Percentiles rank a stretch among this genome's conserved stretches.
phyloP scores from a whole-genome alignment of 2,329 filamentous ascomycete species.

The Pezicula radicicola region DNA sequence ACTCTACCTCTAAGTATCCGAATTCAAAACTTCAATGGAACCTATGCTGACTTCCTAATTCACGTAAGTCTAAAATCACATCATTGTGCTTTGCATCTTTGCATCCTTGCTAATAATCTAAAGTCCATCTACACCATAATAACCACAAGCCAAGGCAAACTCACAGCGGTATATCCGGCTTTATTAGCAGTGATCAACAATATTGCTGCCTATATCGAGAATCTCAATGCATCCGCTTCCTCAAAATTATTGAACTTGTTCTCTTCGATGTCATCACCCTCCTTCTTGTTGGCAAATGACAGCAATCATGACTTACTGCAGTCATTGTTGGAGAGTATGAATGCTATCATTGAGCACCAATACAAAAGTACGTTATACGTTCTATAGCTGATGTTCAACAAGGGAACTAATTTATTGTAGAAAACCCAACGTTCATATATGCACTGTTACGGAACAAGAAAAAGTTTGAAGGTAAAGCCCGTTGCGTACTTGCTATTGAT shows the following conservation, averaged over 20 bases:
- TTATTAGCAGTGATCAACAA: conserved; percentile 92
- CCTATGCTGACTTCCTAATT: conserved; percentile 91
- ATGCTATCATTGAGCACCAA: conserved; percentile 85
- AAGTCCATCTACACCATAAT: conserved; percentile 90
- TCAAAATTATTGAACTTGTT: conserved; percentile 86
- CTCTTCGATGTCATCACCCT: conserved; percentile 87
- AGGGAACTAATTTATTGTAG: conserved; percentile 26
- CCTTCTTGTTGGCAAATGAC: conserved; percentile 89
- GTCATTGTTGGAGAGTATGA: conserved; percentile 84
- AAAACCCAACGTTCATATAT: conserved; percentile 79
- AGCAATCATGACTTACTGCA: conserved; percentile 79
- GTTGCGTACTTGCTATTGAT: not conserved
- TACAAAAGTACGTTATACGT: conserved; percentile 60
- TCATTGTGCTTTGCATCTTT: conserved; percentile 3
- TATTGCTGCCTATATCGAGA: conserved; percentile 78
- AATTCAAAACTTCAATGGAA: conserved; percentile 80
- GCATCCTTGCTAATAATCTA: conserved; percentile 19
- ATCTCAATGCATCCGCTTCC: conserved; percentile 70
- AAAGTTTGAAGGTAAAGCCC: conserved; percentile 60
- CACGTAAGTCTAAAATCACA: conserved; percentile 58
- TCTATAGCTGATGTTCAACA: not conserved
- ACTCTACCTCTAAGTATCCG: conserved; percentile 79
- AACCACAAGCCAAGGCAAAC: conserved; percentile 83
- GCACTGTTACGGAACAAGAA: conserved; percentile 76
- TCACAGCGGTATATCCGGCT: conserved; percentile 89